These are phyloP conservation scores for Haberlea rhodopensis DNA, from an alignment of 257 asterid species.

Conservation along the genomic window DNA sequence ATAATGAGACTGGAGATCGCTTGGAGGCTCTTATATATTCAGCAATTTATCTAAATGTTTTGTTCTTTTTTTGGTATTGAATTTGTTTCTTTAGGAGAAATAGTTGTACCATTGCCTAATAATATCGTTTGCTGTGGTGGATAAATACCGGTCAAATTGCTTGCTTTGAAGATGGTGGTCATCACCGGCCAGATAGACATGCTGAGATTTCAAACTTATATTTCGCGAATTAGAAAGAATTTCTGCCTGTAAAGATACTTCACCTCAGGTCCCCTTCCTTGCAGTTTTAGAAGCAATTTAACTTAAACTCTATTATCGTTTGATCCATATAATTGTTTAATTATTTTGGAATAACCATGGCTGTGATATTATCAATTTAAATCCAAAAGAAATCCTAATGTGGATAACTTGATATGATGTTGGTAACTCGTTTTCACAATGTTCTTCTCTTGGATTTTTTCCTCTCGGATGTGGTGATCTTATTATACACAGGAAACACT, in stretches of 20 bases:
- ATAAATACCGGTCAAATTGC: conserved; percentile 95
- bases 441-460: neutral
- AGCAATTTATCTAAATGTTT: no score
- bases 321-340: neutral
- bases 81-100: conserved; percentile 19
- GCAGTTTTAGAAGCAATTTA: neutral
- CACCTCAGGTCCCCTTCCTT: conserved; percentile 59
- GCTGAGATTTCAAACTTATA: no score
- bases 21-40: no score
- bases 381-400: neutral
- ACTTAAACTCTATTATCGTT: neutral
- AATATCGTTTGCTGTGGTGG: conserved; percentile 58
- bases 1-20: conserved; percentile 51
- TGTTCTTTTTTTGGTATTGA: no score
- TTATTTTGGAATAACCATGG: neutral
- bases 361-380: neutral
- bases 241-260: conserved; percentile 63
- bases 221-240: no score
- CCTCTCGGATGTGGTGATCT: neutral
- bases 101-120: conserved; percentile 23
- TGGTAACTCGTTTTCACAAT: conserved; percentile 2
- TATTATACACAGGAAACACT: conserved; percentile 93
- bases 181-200: no score
- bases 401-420: neutral
- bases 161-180: conserved; percentile 95